Base-by-base conservation (phyloP, 192 early-diverging fungal genomes). In the Coemansia aciculifera region DNA sequence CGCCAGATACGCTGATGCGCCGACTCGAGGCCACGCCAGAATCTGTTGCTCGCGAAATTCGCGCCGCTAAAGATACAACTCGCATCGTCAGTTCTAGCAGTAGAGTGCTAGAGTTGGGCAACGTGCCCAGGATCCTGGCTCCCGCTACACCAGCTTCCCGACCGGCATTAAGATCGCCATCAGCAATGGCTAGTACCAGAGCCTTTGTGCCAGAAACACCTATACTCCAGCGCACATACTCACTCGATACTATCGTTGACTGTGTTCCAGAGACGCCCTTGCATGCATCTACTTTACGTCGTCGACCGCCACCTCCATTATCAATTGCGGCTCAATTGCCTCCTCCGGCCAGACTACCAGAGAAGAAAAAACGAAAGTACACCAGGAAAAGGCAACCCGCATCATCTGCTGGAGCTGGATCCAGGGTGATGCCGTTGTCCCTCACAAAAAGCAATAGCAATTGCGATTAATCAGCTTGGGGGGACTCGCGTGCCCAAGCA, bases 1-100 rank as follows among this genome's bases (percentile, higher is more conserved):
- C 67, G 31, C 67, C 67, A 3, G 67, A 44, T 24, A 68, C 67
- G 19, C 37, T 68, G 31, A 39, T 68, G 67, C 67, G 67, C 31
- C 29, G 40, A 21, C 43, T 68, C 2, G 67, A 61, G 44, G 39
- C 40, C 8, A 68, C 67, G 5, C 67, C 67, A 59, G 57, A 68
- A 17, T 60, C 67, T 12, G 44, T 68, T 43, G 67, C 67, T 46
- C 57, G 67, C 21, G 67, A 68, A 7, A 59, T 44, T 8, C 36
- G 59, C 5, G 59, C 31, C 4, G 59, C 59, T 9, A 34, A 15
- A 32, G 24, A 54, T 6, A 13, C 10, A 5, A 12, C 54, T 13
- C 42, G 42, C n/a, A 15, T 17, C n/a, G 21, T 21, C 29, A n/a
- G 39, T 42, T 42, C 39, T 5, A 48, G 44, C 23, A 23, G 29